Evolutionary conservation across 2,329 filamentous ascomycete species (phyloP), one percentile per base, ranked within the genome.

Genomic region (Rugonectria rugulosa): DNA sequence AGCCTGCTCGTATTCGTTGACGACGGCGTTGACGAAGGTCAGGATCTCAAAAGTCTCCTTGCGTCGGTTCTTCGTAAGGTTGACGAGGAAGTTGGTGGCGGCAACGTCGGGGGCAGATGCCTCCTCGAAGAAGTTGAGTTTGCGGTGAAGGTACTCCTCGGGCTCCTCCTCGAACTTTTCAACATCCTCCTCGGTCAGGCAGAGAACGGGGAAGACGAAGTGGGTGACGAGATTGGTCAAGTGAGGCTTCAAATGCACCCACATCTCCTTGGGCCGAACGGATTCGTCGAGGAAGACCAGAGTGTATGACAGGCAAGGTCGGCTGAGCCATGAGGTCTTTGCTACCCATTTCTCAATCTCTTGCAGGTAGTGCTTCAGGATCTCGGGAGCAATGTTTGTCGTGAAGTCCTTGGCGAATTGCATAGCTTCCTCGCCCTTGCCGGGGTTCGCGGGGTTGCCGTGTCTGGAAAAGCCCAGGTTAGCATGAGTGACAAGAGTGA

Each of bases 301-400:
- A 0, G 91, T 98, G 76, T 96, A 96, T 8, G 92, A 96, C 59
- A 98, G 80, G 65, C 93, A 95, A 32, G 93, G 91, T 72, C 94
- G 92, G 82, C 93, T 98, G 61, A 99, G 82, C 95, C 95, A 99
- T 46, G 90, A 83, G 46, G 91, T 90, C 78, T 97, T 97, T 61
- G 90, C 87, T 37, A 98, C 94, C 94, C 95, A 99, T 72, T 96
- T 95, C 74, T 99, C 95, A 65, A 99, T 93, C 77, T 98, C 92
- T 62, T 88, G 83, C 50, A 99, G 84, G 74, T 99, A 99, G 61
- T 92, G 89, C 77, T 97, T 96, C 67, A 99, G 83, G 62, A 99
- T 97, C 75, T 97, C 93, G 31, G 95, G 95, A 1, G 95, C 95
- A 70, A 99, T 94, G 59, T 90, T 95, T 53, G 85, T 83, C 65